Evolutionary conservation across 2,329 filamentous ascomycete genomes (phyloP).

Genomic region (Venturiaceae sp.): DNA sequence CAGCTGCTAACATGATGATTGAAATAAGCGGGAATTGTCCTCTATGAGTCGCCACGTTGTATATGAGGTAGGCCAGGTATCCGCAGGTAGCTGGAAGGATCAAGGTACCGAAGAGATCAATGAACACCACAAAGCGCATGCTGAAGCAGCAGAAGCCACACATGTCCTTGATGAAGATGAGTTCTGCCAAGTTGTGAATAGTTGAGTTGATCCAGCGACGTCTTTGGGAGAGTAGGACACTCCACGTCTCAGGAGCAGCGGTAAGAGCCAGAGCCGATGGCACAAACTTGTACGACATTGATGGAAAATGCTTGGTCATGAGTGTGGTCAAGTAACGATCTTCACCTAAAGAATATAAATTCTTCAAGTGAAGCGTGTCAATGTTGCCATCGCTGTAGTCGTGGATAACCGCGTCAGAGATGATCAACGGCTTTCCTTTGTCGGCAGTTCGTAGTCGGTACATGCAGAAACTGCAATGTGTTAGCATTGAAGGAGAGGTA

Average conservation of each 20-base stretch:
- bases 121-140: conserved; percentile 93
- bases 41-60: conserved; percentile 56
- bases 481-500: conserved; percentile 8
- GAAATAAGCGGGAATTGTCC: conserved; percentile 81
- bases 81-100: conserved; percentile 82
- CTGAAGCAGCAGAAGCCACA: conserved; percentile 99
- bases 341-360: conserved; percentile 84
- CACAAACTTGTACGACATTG: conserved; percentile 93
- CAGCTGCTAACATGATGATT: conserved; percentile 76
- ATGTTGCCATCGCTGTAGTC: conserved; percentile 86
- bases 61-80: conserved; percentile 83
- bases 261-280: conserved; percentile 89
- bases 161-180: conserved; percentile 84
- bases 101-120: conserved; percentile 87
- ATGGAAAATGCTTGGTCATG: conserved; percentile 96
- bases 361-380: conserved; percentile 93
- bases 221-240: conserved; percentile 89
- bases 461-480: conserved; percentile 78
- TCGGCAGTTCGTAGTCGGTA: conserved; percentile 91
- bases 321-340: conserved; percentile 95
- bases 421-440: conserved; percentile 88
- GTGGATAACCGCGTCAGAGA: conserved; percentile 75
- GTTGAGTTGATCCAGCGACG: conserved; percentile 99
- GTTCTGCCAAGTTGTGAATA: conserved; percentile 87
- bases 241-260: conserved; percentile 89